Evolutionary conservation across 129 eudicot genomes (phyloP).

Genomic region (Ambrosia trifida): DNA sequence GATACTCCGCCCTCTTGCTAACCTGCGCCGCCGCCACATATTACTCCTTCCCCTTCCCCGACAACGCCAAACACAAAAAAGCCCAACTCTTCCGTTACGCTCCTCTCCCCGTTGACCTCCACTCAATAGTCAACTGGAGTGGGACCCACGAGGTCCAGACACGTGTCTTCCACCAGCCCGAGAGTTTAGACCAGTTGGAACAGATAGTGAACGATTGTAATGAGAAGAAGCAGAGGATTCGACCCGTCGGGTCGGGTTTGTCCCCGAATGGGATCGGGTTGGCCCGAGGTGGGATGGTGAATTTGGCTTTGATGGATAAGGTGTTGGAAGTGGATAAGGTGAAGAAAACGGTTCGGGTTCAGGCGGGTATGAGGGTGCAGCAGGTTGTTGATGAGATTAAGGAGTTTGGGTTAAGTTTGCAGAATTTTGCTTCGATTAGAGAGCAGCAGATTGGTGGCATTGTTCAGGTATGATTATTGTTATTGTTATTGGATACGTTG

Average conservation of each 20-base stretch:
- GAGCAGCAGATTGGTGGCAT: conserved; percentile 98
- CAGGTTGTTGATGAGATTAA: conserved; percentile 85
- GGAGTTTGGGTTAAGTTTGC: conserved; percentile 79
- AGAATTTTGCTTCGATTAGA: conserved; percentile 92
- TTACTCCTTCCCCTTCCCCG: conserved; percentile 95
- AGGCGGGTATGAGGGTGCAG: conserved; percentile 90
- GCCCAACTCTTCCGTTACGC: conserved; percentile 96
- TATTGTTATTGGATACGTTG: too few species aligned
- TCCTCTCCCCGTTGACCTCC: conserved; percentile 90
- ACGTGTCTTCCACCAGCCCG: conserved; percentile 71
- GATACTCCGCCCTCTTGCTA: conserved; percentile 69
- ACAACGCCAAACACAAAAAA: conserved; percentile 81
- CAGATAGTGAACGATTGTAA: conserved; percentile 49
- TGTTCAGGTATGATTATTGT: conserved; percentile 55
- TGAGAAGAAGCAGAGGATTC: conserved; percentile 64
- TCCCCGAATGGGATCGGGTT: conserved; percentile 90
- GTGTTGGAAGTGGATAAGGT: conserved; percentile 89
- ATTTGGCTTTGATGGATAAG: conserved; percentile 82
- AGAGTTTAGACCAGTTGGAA: conserved; percentile 47
- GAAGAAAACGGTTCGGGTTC: conserved; percentile 76
- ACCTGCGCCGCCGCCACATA: conserved; percentile 86
- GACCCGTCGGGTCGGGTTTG: conserved; percentile 90
- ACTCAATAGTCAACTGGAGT: conserved; percentile 87
- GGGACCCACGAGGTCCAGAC: conserved; percentile 96
- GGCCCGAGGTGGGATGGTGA: conserved; percentile 92